Conservation (phyloP, 345 rosid genomes). For the Citrus australasica region DNA sequence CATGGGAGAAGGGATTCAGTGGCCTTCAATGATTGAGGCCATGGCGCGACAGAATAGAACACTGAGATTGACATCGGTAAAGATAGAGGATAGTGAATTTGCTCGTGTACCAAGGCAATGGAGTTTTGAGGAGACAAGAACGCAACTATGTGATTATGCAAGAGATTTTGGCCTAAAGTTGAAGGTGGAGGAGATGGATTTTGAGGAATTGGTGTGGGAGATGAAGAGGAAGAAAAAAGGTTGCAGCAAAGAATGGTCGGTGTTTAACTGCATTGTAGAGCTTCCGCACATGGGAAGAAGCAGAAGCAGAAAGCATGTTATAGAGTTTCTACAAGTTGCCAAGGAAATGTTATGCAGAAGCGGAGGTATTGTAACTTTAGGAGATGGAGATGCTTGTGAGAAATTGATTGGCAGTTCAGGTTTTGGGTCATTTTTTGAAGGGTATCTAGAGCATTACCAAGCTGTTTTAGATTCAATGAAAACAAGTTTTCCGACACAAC, state of each 20-base stretch:
- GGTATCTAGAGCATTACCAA: slow-evolving; percentile 17
- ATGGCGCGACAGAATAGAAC: slow-evolving; percentile 9
- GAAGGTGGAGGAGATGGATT: slow-evolving; percentile 17
- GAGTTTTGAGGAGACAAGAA: slow-evolving; percentile 24
- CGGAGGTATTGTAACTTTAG: slow-evolving; percentile 20
- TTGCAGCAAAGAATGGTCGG: slow-evolving; percentile 16
- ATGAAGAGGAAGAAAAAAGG: slow-evolving; percentile 4
- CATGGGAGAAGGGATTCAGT: slow-evolving; percentile 30
- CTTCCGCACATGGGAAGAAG: slow-evolving; percentile 28
- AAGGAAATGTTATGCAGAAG: slow-evolving; percentile 1
- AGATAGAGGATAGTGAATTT: slow-evolving; percentile 9
- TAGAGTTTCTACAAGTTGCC: slow-evolving; percentile 18
- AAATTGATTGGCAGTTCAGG: not conserved
- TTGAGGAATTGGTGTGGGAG: slow-evolving; percentile 17
- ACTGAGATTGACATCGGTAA: slow-evolving; percentile 19
- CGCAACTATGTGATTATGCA: slow-evolving; percentile 7
- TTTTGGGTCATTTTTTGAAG: slow-evolving; percentile 21
- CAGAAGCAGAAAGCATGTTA: slow-evolving; percentile 16
- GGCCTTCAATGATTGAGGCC: slow-evolving; percentile 26
- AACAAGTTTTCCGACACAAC: slow-evolving; percentile 11
- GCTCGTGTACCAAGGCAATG: not conserved
- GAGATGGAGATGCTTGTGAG: slow-evolving; percentile 25
- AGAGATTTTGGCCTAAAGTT: slow-evolving; percentile 7
- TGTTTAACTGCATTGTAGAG: slow-evolving; percentile 24
- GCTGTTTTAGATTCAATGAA: slow-evolving; percentile 31